Evolutionary conservation across 169 alveolate genomes (phyloP).

Genomic region (Cyclospora cayetanensis): DNA sequence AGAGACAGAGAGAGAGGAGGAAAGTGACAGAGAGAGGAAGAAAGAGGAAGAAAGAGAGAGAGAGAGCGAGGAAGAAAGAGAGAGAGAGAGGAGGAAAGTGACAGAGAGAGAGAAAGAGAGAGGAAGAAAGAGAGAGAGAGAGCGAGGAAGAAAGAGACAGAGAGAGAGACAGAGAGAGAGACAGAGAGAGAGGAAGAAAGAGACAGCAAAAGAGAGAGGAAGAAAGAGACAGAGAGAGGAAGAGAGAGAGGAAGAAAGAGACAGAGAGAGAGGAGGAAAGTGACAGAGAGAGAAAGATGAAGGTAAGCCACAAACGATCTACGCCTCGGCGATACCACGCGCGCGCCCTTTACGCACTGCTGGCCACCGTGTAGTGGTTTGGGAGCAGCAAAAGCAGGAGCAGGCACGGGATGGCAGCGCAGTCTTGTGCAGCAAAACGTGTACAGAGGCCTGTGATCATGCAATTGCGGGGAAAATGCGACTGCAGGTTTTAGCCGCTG

Average conservation of each 20-base stretch:
- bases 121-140: not conserved
- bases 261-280: not conserved
- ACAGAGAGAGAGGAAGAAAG: not conserved
- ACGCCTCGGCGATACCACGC: too few species aligned
- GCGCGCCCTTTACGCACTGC: too few species aligned
- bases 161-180: constrained; percentile 23
- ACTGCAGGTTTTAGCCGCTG: not conserved
- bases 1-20: not conserved
- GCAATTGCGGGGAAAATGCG: too few species aligned
- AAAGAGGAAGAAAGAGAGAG: not conserved
- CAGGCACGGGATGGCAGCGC: constrained; percentile 71
- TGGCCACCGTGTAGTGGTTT: not conserved
- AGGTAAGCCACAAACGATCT: not conserved
- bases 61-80: too few species aligned
- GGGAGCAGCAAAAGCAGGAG: not conserved
- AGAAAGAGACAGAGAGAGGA: not conserved
- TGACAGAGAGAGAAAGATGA: constrained; percentile 16
- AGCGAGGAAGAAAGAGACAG: not conserved
- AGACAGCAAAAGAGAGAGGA: not conserved
- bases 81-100: not conserved
- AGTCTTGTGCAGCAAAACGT: not conserved
- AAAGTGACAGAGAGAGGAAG: not conserved
- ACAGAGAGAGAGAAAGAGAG: not conserved
- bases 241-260: not conserved
- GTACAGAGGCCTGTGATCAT: not conserved